Evolutionary conservation across 352 stramenopile species (phyloP), one percentile per base, ranked within the genome.

Genomic region (Globisporangium perplexum): DNA sequence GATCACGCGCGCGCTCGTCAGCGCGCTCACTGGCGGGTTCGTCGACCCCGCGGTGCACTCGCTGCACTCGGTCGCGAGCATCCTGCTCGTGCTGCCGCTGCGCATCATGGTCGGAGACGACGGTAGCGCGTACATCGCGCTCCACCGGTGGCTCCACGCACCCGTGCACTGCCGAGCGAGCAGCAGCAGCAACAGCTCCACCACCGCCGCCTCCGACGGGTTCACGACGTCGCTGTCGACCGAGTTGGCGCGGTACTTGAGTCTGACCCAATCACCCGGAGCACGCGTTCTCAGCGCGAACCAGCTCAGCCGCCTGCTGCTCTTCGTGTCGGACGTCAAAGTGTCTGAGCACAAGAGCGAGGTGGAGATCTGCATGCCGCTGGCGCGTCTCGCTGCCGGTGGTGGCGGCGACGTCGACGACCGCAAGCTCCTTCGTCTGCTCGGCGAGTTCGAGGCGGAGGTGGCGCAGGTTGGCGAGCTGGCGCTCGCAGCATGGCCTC

Each of bases 11-110:
- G 63, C 78, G 3, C 35, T 90, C 15, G 68, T 64, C 23, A 54
- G 81, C 11, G 69, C 68, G 18, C 69, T 93, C 7, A 89, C 82
- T 10, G 55, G 68, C 20, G 80, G 72, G 0, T 89, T 88, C 55
- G 78, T 78, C 4, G 45, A 46, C 35, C 55, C 33, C 1, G 51
- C 65, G 20, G 30, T 50, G 43, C 52, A 80, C 17, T 66, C 78
- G 23, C 51, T 89, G 14, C 60, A 65, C 17, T 56, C 57, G 20
- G 6, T 93, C 20, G 71, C 77, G 35, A 68, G 66, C 23, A 67
- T 79, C 10, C 22, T 92, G 30, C 53, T 59, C 18, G 67, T 90
- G n/a, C 86, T 90, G 31, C 75, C 80, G 3, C 55, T 52, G 17
- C 60, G 26, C 10, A 67, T 62, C 20, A 59, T 90, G 8, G 17